Evolutionary conservation across 192 early-diverging fungal species (phyloP).

Genomic region (Fimicolochytrium jonesii): DNA sequence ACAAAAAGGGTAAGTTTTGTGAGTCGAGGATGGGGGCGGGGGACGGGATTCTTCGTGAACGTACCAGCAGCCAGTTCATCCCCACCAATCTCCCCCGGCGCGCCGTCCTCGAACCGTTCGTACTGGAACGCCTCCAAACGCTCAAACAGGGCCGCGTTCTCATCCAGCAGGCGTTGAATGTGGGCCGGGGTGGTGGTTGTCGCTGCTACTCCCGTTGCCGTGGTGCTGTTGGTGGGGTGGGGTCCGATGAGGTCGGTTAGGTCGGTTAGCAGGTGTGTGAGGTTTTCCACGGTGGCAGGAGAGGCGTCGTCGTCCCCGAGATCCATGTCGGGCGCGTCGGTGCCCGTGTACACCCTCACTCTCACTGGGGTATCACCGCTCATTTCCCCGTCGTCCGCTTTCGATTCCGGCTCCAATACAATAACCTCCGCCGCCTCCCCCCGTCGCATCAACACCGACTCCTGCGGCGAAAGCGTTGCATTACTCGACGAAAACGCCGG

Average conservation of each 20-base stretch:
- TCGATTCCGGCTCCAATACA: slow-evolving; percentile 5
- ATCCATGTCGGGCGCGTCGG: not conserved
- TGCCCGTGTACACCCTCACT: not conserved
- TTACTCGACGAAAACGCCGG: not conserved
- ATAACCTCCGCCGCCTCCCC: not conserved
- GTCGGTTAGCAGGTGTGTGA: not conserved
- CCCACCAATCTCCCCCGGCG: not conserved
- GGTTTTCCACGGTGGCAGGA: not conserved
- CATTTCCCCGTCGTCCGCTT: not conserved
- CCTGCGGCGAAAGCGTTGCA: slow-evolving; percentile 15
- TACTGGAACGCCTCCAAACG: slow-evolving; percentile 9
- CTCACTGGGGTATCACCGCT: not conserved
- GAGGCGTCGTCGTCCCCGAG: not conserved
- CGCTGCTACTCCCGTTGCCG: not conserved
- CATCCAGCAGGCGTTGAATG: not conserved
- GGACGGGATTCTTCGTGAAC: not conserved
- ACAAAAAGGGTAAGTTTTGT: not conserved
- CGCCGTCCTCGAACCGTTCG: not conserved
- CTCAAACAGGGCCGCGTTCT: slow-evolving; percentile 1
- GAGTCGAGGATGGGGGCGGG: not conserved
- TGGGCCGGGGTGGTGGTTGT: not conserved
- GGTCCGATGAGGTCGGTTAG: not conserved
- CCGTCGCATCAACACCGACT: not conserved
- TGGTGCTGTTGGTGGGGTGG: not conserved
- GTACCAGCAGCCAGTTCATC: slow-evolving; percentile 7